Base-by-base conservation (phyloP, 108 stramenopile genomes). In the Mediolabrus comicus region DNA sequence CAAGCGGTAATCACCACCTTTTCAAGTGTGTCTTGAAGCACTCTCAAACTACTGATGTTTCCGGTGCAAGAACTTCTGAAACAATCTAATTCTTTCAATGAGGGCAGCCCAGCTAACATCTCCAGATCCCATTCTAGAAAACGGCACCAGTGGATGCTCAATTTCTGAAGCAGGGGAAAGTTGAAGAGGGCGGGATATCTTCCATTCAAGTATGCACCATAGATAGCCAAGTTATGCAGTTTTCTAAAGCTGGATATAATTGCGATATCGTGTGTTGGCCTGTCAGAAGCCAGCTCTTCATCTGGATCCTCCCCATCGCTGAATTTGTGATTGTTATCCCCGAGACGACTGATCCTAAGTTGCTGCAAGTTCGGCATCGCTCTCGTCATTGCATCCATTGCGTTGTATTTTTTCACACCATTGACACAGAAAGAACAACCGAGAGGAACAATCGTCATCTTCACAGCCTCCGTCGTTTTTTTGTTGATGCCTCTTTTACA, bases 121-220 rank as follows among this genome's bases (percentile, higher is more conserved):
- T 29, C 14, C 16, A 54, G 53, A 29, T 54, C 3, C 0, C 10
- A 16, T 54, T 54, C 17, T 5, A 54, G 53, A 29, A 17, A 12
- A 17, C 3, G 25, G 14, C 53, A 54, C 5, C 10, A 5, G 2
- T 0, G 0, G 3, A 54, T 54, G 14, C 53, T 26, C 53, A 54
- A 17, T 11, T 54, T 10, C n/a, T 29, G 53, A 29, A 54, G 53
- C 10, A 28, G 27, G 10, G 53, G 3, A 16, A 54, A 54, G 28
- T 29, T 29, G 53, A 54, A 54, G 27, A 54, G 53, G 53, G 11
- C 25, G 14, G 53, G 53, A 54, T 54, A 54, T 29, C 53, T 54
- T 11, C 53, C 53, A 29, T 2, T 54, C 53, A 54, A 54, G 8
- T 9, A 11, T 10, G 53, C 53, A 6, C 14, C n/a, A 26, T 4